Evolutionary conservation across 306 rosid species (phyloP).

Genomic region (Vigna radiata): DNA sequence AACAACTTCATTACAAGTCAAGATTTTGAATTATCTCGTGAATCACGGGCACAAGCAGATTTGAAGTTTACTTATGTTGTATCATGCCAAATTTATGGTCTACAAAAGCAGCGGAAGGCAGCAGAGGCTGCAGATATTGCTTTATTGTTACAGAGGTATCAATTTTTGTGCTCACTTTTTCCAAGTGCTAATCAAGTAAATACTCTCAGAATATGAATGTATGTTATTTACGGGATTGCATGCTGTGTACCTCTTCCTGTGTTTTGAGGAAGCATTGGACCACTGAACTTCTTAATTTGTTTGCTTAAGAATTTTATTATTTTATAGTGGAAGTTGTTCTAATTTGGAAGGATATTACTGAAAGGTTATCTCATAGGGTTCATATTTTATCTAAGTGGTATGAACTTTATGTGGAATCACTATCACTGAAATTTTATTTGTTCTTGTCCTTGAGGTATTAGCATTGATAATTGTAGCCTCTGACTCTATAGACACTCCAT

Average conservation of each 20-base stretch:
- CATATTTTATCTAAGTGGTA: background rate
- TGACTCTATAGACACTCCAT: background rate
- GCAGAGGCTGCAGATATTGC: slow-evolving; percentile 94
- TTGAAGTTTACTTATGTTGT: slow-evolving; percentile 94
- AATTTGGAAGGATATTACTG: slow-evolving; percentile 22
- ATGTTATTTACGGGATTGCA: slow-evolving; percentile 9
- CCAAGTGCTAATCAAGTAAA: slow-evolving; percentile 5
- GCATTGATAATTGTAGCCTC: background rate
- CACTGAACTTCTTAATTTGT: background rate
- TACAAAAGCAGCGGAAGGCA: slow-evolving; percentile 79
- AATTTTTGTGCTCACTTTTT: background rate
- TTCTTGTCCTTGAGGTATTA: background rate
- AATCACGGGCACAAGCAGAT: slow-evolving; percentile 94
- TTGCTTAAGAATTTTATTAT: slow-evolving; percentile 21
- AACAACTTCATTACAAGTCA: slow-evolving; percentile 61
- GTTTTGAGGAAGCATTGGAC: slow-evolving; percentile 15
- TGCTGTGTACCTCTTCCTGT: background rate
- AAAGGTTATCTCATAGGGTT: background rate
- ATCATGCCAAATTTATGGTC: slow-evolving; percentile 99
- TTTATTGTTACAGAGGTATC: slow-evolving; percentile 88
- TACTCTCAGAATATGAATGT: background rate
- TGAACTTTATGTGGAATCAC: slow-evolving; percentile 13
- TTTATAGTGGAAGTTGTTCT: slow-evolving; percentile 5
- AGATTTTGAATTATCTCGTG: slow-evolving; percentile 87
- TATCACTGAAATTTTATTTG: background rate